These are phyloP conservation scores for Hygrophoropsis aurantiaca DNA, from an alignment of 768 basidiomycete genomes.

Conservation along the genomic window DNA sequence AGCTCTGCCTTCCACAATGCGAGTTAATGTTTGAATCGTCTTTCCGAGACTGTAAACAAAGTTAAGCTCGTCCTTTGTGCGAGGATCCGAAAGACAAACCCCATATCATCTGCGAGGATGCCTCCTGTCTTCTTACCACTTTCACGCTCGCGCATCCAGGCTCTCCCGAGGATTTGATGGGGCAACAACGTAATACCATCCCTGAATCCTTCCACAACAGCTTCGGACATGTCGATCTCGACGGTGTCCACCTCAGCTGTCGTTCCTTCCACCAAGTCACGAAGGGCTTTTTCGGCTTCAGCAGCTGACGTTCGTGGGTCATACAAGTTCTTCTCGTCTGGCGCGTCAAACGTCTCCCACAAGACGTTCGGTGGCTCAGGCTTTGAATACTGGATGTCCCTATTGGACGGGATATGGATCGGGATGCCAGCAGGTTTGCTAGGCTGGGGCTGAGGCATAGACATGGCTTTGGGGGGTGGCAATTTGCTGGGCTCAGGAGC, in stretches of 20 bases:
- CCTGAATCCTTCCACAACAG: constrained; percentile 74
- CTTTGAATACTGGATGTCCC: constrained; percentile 11
- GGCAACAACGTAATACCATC: constrained; percentile 71
- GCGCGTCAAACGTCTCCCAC: constrained; percentile 31
- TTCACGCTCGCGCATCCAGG: constrained; percentile 89
- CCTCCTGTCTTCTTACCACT: constrained; percentile 77
- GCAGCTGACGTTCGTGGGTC: constrained; percentile 38
- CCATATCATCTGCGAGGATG: constrained; percentile 91
- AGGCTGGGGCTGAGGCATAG: constrained; percentile 11
- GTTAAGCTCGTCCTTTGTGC: neutral
- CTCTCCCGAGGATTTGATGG: constrained; percentile 83
- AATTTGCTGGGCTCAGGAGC: too few species aligned
- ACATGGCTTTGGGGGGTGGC: constrained; percentile 23
- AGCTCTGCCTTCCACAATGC: constrained; percentile 82
- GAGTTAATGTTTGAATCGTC: constrained; percentile 87
- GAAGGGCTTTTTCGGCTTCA: constrained; percentile 77
- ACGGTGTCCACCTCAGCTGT: constrained; percentile 52
- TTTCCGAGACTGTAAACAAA: constrained; percentile 62
- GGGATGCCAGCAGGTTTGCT: constrained; percentile 30
- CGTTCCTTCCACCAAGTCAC: constrained; percentile 71
- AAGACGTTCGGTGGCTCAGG: constrained; percentile 10
- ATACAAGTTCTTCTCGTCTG: constrained; percentile 21
- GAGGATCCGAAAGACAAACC: constrained; percentile 46
- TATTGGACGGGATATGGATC: constrained; percentile 23
- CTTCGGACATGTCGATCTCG: constrained; percentile 64